Evolutionary conservation across 148 eudicot genomes (phyloP).

Genomic region (Beta vulgaris): DNA sequence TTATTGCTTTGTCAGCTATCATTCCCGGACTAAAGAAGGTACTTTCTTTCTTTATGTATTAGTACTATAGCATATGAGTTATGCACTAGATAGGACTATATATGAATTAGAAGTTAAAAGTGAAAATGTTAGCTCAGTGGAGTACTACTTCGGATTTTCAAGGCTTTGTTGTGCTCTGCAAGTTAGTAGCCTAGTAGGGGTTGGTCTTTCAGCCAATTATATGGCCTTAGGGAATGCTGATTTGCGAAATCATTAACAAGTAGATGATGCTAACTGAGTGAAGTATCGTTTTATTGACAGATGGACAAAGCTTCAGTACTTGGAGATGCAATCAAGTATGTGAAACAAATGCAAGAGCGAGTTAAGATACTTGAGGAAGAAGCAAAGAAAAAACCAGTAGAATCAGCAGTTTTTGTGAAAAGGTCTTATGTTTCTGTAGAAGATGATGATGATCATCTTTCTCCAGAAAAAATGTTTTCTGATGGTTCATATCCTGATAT

Average conservation of each 20-base stretch:
- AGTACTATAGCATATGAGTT: too few relatives aligned
- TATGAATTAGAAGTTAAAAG: neutral
- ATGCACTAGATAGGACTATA: too few relatives aligned
- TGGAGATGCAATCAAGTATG: conserved; percentile 62
- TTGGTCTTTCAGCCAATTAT: neutral
- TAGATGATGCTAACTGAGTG: neutral
- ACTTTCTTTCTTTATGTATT: neutral
- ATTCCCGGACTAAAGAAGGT: conserved; percentile 80
- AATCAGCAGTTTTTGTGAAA: conserved; percentile 49
- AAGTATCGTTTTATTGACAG: conserved; percentile 17
- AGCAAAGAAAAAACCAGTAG: conserved; percentile 42
- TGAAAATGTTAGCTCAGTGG: too few relatives aligned
- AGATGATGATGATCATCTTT: conserved; percentile 17
- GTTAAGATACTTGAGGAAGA: conserved; percentile 70
- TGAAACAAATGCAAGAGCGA: conserved; percentile 61
- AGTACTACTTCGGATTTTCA: too few relatives aligned
- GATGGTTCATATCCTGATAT: conserved; percentile 44
- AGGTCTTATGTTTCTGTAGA: conserved; percentile 38
- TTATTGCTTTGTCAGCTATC: conserved; percentile 59
- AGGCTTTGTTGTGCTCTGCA: too few relatives aligned
- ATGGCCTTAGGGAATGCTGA: too few relatives aligned
- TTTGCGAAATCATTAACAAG: too few relatives aligned
- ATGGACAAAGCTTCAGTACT: conserved; percentile 81
- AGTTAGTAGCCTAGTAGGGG: neutral
- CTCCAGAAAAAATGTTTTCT: conserved; percentile 4